phyloP scores from a whole-genome alignment of 2,329 filamentous ascomycete genomes.

The Sporothrix inflata region DNA sequence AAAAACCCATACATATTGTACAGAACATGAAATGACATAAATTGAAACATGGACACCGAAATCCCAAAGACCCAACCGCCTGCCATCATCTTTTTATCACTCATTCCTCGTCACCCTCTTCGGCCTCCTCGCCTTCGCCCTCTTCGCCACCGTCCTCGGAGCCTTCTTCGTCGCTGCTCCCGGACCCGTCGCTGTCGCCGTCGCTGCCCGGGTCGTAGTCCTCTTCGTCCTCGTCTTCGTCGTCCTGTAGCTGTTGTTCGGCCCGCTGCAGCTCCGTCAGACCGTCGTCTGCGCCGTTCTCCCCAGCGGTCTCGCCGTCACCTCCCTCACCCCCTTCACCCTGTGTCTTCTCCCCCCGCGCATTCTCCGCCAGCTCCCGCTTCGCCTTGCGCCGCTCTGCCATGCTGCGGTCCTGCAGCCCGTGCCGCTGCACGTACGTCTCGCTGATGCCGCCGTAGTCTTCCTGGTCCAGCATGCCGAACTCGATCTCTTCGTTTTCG shows the following conservation, averaged over 20 bases:
- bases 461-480: slow-evolving; percentile 70
- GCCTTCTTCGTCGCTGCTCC: slow-evolving; percentile 53
- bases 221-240: slow-evolving; percentile 67
- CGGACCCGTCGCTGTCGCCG: slow-evolving; percentile 61
- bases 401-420: slow-evolving; percentile 69
- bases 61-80: not conserved
- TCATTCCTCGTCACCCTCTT: slow-evolving; percentile 7
- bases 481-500: slow-evolving; percentile 64
- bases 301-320: slow-evolving; percentile 44
- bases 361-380: slow-evolving; percentile 63
- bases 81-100: not conserved
- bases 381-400: slow-evolving; percentile 69
- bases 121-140: slow-evolving; percentile 8
- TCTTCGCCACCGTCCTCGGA: slow-evolving; percentile 24
- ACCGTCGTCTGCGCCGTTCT: slow-evolving; percentile 43
- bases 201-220: slow-evolving; percentile 68
- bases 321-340: slow-evolving; percentile 29
- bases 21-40: not conserved
- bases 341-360: slow-evolving; percentile 47
- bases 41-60: not conserved
- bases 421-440: slow-evolving; percentile 62
- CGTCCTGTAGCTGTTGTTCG: slow-evolving; percentile 57
- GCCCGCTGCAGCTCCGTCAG: slow-evolving; percentile 56
- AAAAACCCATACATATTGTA: not conserved
- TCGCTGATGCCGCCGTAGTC: slow-evolving; percentile 67